Conservation (phyloP, 1,139 yeast genomes). For the Trichomonascaceae sp. region DNA sequence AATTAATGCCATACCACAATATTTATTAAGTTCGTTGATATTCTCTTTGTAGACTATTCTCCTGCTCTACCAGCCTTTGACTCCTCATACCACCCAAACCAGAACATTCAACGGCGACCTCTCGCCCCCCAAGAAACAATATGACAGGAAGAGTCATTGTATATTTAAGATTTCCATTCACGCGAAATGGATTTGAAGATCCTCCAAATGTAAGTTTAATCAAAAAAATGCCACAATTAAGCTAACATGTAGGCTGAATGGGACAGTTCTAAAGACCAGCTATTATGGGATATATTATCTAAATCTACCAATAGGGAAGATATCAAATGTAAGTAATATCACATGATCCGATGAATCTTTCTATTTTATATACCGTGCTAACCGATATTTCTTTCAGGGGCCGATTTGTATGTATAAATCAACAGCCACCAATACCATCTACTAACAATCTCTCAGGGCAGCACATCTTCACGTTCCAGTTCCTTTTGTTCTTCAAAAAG, state of each 20-base stretch:
- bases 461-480: constrained; percentile 34
- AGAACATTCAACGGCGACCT: too few relatives aligned
- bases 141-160: constrained; percentile 24
- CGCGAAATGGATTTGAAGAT: constrained; percentile 38
- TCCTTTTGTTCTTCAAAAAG: constrained; percentile 41
- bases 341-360: not conserved
- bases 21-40: too few relatives aligned
- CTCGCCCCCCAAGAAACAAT: not conserved
- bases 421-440: too few relatives aligned
- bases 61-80: too few relatives aligned
- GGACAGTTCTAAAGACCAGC: constrained; percentile 37
- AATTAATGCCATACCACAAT: too few relatives aligned
- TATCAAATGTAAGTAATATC: constrained; percentile 34
- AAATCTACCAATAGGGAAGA: constrained; percentile 32
- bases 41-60: too few relatives aligned
- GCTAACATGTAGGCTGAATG: constrained; percentile 29
- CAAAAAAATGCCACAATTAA: not conserved
- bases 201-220: constrained; percentile 32
- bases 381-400: constrained; percentile 4
- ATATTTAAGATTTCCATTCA: constrained; percentile 35
- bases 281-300: constrained; percentile 39
- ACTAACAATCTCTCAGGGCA: constrained; percentile 18
- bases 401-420: constrained; percentile 5
- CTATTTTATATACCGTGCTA: not conserved
- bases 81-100: too few relatives aligned